These are phyloP conservation scores for Orbilia quercus DNA, from an alignment of 2,329 filamentous ascomycete species.

Conservation along the genomic window DNA sequence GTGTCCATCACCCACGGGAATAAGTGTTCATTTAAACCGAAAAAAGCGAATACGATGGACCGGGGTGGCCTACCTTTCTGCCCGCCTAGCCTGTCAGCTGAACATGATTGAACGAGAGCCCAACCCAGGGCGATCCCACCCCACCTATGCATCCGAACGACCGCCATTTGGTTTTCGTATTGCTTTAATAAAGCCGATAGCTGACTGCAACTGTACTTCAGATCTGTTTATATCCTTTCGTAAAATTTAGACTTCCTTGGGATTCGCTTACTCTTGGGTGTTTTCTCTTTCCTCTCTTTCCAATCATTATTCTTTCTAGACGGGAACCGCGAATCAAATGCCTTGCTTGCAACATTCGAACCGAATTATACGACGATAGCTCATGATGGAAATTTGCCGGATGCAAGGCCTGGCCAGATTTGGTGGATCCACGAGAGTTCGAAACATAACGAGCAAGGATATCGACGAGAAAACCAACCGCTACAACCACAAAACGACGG, in stretches of 20 bases:
- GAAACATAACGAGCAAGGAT: constrained; percentile 26
- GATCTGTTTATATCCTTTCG: background rate
- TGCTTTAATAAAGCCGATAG: constrained; percentile 41
- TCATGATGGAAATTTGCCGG: constrained; percentile 51
- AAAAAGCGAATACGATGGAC: constrained; percentile 45
- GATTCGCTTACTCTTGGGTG: constrained; percentile 18
- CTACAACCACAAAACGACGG: constrained; percentile 18
- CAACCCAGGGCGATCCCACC: constrained; percentile 42
- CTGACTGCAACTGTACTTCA: constrained; percentile 20
- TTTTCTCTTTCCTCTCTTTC: constrained; percentile 15
- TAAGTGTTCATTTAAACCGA: constrained; percentile 55
- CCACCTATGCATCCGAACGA: constrained; percentile 46
- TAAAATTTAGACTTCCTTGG: too few species aligned
- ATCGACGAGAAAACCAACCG: constrained; percentile 35
- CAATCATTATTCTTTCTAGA: constrained; percentile 6
- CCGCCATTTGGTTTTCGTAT: constrained; percentile 30
- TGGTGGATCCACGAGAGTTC: constrained; percentile 42
- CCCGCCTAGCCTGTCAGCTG: constrained; percentile 56
- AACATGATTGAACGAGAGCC: constrained; percentile 45
- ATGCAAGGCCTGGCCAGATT: constrained; percentile 40
- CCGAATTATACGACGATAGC: constrained; percentile 43
- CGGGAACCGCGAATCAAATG: constrained; percentile 36
- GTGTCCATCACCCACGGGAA: constrained; percentile 52
- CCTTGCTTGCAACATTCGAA: constrained; percentile 25
- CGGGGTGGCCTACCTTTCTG: constrained; percentile 38